Conservation (phyloP, 179 eudicot species). For the Vitellaria paradoxa region DNA sequence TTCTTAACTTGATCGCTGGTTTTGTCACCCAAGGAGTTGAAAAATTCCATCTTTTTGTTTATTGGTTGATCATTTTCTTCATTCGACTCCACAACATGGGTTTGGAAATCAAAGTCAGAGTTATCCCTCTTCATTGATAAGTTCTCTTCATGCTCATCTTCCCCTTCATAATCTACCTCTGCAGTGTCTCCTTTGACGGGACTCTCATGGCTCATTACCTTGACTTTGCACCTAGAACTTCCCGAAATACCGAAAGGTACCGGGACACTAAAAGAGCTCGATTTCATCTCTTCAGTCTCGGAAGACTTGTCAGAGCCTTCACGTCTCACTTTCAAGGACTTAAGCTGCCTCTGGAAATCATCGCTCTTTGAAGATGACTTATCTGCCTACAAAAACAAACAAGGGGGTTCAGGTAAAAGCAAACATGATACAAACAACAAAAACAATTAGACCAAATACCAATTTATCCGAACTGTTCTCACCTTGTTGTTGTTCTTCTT, state of each 20-base stretch:
- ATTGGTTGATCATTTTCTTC: conserved; percentile 25
- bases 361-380: conserved; percentile 21
- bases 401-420: not conserved
- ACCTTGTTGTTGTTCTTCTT: conserved; percentile 66
- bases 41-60: conserved; percentile 10
- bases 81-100: conserved; percentile 17
- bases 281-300: conserved; percentile 24
- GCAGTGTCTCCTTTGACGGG: conserved; percentile 36
- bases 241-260: conserved; percentile 42
- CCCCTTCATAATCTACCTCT: conserved; percentile 78
- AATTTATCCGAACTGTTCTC: conserved; percentile 9
- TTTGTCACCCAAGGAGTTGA: conserved; percentile 13
- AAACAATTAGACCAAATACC: not conserved
- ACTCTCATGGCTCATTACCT: conserved; percentile 46
- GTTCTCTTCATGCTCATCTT: conserved; percentile 65
- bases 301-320: conserved; percentile 36
- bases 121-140: conserved; percentile 45
- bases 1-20: conserved; percentile 13
- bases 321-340: conserved; percentile 40
- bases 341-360: conserved; percentile 23
- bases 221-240: conserved; percentile 43
- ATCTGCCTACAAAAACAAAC: conserved; percentile 35
- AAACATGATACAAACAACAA: not conserved
- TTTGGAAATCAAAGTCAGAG: conserved; percentile 47
- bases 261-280: conserved; percentile 40